phyloP scores from a whole-genome alignment of 2,329 filamentous ascomycete species.

The Fusarium buharicum region DNA sequence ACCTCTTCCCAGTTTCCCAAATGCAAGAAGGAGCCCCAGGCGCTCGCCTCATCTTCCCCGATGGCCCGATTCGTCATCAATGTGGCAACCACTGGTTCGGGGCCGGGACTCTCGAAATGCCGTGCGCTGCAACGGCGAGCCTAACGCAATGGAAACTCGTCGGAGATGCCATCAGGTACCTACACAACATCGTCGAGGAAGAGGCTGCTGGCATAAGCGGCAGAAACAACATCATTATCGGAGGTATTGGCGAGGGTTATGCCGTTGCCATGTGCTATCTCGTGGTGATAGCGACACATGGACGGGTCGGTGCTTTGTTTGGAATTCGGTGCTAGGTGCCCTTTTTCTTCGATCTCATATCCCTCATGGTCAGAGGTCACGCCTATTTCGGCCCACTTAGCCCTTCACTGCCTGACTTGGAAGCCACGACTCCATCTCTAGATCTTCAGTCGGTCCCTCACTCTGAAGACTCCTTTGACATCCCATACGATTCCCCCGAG shows the following conservation, averaged over 20 bases:
- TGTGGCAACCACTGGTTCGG: slow-evolving; percentile 6
- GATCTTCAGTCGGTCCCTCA: too few relatives aligned
- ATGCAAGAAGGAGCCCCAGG: not conserved
- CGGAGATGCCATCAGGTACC: not conserved
- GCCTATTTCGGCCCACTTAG: too few relatives aligned
- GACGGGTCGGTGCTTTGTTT: slow-evolving; percentile 14
- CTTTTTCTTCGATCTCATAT: slow-evolving; percentile 4
- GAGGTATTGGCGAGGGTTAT: slow-evolving; percentile 13
- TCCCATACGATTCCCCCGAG: too few relatives aligned
- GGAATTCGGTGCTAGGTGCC: slow-evolving; percentile 13
- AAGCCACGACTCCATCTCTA: too few relatives aligned
- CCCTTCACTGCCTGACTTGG: too few relatives aligned
- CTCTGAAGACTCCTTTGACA: too few relatives aligned
- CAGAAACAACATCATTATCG: slow-evolving; percentile 12
- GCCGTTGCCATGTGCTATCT: slow-evolving; percentile 2
- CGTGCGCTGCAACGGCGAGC: not conserved
- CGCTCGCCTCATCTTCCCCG: slow-evolving; percentile 10
- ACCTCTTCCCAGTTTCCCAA: too few relatives aligned
- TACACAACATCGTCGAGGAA: not conserved
- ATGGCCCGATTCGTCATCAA: not conserved
- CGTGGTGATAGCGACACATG: slow-evolving; percentile 14
- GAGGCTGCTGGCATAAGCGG: slow-evolving; percentile 3
- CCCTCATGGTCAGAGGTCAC: too few relatives aligned
- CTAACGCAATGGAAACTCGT: not conserved
- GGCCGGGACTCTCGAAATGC: not conserved